Conservation (phyloP, 1,284 basidiomycete genomes). For the Apiotrichum gracile region DNA sequence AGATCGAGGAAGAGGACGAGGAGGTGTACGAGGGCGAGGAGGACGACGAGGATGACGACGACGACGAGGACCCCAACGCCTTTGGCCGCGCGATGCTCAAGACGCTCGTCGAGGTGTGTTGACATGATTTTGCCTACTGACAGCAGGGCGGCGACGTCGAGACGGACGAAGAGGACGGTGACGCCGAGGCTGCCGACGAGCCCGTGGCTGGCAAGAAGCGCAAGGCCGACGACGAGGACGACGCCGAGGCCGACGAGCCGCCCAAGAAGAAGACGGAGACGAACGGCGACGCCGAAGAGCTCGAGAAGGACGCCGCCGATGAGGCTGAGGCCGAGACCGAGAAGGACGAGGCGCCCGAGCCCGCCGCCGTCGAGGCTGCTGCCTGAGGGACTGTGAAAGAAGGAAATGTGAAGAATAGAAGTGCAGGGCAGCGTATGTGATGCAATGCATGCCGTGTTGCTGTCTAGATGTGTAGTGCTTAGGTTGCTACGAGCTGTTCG, state of each 20-base stretch:
- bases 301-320: constrained; percentile 10
- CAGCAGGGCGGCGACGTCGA: constrained; percentile 6
- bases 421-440: too few species aligned
- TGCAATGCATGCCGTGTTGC: too few species aligned
- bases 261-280: constrained; percentile 4
- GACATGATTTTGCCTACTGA: background rate
- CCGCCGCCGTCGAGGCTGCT: background rate
- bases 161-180: constrained; percentile 6
- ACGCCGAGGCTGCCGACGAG: constrained; percentile 1
- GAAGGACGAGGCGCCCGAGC: constrained; percentile 1
- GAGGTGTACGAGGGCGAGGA: constrained; percentile 8
- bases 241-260: background rate
- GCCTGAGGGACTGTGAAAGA: background rate
- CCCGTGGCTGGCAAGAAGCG: constrained; percentile 10
- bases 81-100: constrained; percentile 14
- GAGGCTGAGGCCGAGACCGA: constrained; percentile 1
- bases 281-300: constrained; percentile 2
- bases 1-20: constrained; percentile 17
- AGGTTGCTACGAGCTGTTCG: constrained; percentile 8
- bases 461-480: too few species aligned
- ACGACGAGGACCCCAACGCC: constrained; percentile 16
- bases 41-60: constrained; percentile 11
- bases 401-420: too few species aligned
- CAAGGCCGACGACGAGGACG: constrained; percentile 11
- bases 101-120: constrained; percentile 15